Conservation (phyloP, 306 rosid species). For the Astragalus membranaceus region DNA sequence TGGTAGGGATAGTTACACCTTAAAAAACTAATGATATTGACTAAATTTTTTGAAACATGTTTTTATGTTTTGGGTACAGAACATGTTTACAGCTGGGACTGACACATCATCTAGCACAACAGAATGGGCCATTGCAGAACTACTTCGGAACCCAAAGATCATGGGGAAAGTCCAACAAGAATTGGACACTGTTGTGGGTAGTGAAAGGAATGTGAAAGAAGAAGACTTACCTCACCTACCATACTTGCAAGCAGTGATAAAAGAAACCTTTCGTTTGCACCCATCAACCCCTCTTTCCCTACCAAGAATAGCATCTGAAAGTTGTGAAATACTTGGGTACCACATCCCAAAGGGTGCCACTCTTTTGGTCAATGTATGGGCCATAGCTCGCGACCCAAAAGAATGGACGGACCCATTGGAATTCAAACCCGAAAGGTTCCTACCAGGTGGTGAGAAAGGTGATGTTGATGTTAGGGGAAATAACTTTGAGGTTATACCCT, state of each 20-base stretch:
- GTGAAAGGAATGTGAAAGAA: constrained; percentile 43
- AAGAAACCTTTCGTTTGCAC: constrained; percentile 78
- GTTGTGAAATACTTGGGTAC: constrained; percentile 46
- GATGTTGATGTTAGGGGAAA: constrained; percentile 58
- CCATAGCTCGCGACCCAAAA: constrained; percentile 62
- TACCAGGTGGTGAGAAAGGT: constrained; percentile 51
- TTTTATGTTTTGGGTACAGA: too few relatives aligned
- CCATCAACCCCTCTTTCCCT: constrained; percentile 89
- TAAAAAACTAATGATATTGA: too few relatives aligned
- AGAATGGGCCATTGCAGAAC: constrained; percentile 74
- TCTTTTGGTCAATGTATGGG: constrained; percentile 70
- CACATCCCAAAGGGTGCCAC: too few relatives aligned
- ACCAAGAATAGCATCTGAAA: constrained; percentile 48
- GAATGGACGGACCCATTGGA: constrained; percentile 52
- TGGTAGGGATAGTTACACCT: too few relatives aligned
- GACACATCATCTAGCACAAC: constrained; percentile 80
- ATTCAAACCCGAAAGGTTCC: constrained; percentile 67
- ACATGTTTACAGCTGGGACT: constrained; percentile 67
- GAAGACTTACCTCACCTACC: constrained; percentile 40
- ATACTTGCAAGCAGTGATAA: constrained; percentile 72
- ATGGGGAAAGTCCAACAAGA: too few relatives aligned
- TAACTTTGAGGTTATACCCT: constrained; percentile 69
- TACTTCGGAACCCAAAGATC: constrained; percentile 44
- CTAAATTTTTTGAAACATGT: too few relatives aligned
- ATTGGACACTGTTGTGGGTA: constrained; percentile 54